Evolutionary conservation across 805 yeast genomes (phyloP), one percentile per base, ranked within the genome.

Genomic region (Ogataea neopini): DNA sequence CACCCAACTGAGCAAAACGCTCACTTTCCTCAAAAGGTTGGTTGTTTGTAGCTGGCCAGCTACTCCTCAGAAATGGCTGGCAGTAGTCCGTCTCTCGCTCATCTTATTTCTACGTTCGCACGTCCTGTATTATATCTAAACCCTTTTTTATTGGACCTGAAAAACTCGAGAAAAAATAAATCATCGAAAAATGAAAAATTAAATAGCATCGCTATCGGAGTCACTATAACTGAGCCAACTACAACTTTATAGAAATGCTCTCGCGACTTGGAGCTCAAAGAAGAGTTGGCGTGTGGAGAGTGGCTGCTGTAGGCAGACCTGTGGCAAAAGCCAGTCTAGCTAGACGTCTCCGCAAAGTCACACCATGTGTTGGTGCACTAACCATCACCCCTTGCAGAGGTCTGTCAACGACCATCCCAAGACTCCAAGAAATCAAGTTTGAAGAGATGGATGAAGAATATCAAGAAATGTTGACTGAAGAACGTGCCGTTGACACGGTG

Each of bases 401-500:
- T n/a, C n/a, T 39, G 17, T 14, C 33, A 17, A 39, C 32, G 3
- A 6, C 42, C 2, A 6, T 8, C 4, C 25, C 33, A 4, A 30
- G 42, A 6, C 33, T 18, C 3, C 45, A 49, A 17, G 72, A 68
- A 44, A 47, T 56, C 4, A 49, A 45, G 7, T 59, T 63, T 43
- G 44, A 45, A 10, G 63, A 65, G 6, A 58, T 68, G 62, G 60
- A 63, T 28, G 67, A 58, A 35, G 86, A 80, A 15, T 72, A 74
- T 39, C 70, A 70, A 53, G 79, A 69, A 29, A 47, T 69, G 3
- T 67, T 84, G 13, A 71, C 71, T 1, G 84, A 80, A 51, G 88
- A 84, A 52, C 74, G 98, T 47, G 96, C 87, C 5, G 79, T 75
- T 11, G 99, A 94, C 61, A 79, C 80, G 26, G 97, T 88, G 11